Conservation (phyloP, 345 rosid genomes). For the Excoecaria agallocha region DNA sequence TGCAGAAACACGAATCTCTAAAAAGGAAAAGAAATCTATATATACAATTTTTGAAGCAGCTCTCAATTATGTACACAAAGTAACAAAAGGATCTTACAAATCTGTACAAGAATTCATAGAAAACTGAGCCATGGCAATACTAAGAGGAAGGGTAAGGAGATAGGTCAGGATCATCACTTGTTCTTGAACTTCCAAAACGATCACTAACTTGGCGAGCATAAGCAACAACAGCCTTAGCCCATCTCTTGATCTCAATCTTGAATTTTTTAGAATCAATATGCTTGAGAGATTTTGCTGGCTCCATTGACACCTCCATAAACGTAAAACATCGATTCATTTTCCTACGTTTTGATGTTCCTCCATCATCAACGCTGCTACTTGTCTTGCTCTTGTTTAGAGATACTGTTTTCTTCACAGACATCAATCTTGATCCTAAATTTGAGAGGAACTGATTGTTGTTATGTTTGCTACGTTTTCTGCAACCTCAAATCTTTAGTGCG, state of each 20-base stretch:
- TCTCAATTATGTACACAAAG: not conserved
- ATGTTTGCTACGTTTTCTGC: not conserved
- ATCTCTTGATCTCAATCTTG: constrained; percentile 65
- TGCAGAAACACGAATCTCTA: too few species aligned
- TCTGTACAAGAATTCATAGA: too few species aligned
- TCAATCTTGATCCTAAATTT: constrained; percentile 7
- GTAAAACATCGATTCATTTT: constrained; percentile 38
- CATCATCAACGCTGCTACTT: not conserved
- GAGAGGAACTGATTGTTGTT: not conserved
- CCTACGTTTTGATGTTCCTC: constrained; percentile 8
- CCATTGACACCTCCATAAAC: constrained; percentile 42
- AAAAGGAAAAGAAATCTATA: not conserved
- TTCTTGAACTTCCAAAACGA: constrained; percentile 30
- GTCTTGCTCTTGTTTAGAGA: not conserved
- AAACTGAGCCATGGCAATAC: not conserved
- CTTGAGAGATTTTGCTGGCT: constrained; percentile 43
- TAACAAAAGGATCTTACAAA: not conserved
- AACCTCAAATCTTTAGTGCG: too few species aligned
- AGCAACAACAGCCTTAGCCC: constrained; percentile 78
- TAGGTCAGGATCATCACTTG: not conserved
- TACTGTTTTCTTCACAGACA: constrained; percentile 45
- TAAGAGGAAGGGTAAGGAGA: not conserved
- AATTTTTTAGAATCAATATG: constrained; percentile 61
- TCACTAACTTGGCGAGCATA: constrained; percentile 82
- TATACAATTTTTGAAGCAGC: not conserved